Conservation (phyloP, 2,329 filamentous ascomycete species). For the Aspergillus awamori region DNA sequence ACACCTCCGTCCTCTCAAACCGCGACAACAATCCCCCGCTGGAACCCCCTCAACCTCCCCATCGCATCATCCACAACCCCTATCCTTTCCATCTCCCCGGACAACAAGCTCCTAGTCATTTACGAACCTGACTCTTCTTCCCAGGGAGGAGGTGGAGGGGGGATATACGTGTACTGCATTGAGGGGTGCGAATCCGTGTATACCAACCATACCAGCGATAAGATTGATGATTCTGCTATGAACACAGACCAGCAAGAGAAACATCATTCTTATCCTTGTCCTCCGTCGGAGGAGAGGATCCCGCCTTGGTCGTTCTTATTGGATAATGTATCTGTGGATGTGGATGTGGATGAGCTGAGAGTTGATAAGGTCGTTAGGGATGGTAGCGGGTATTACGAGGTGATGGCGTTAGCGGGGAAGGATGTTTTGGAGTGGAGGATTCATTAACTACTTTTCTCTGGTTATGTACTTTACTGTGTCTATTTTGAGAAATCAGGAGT, state of each 20-base stretch:
- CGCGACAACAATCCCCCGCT: slow-evolving; percentile 4
- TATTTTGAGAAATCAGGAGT: not conserved
- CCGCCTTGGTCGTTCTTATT: not conserved
- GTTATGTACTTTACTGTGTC: too few species aligned
- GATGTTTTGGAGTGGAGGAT: slow-evolving; percentile 9
- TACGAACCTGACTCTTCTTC: slow-evolving; percentile 19
- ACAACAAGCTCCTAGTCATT: slow-evolving; percentile 20
- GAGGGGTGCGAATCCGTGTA: slow-evolving; percentile 6
- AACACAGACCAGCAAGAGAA: not conserved
- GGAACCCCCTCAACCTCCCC: slow-evolving; percentile 24
- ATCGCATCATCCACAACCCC: slow-evolving; percentile 16
- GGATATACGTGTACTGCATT: slow-evolving; percentile 20
- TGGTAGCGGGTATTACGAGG: not conserved
- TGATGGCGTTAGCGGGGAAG: not conserved
- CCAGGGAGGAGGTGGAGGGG: too few species aligned
- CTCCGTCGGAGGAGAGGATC: not conserved
- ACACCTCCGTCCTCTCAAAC: slow-evolving; percentile 8
- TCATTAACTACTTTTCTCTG: not conserved
- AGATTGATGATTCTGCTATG: not conserved
- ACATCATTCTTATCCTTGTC: not conserved
- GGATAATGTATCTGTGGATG: not conserved
- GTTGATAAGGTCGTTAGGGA: not conserved
- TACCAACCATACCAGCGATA: not conserved
- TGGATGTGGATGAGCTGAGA: not conserved
- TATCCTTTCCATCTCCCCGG: slow-evolving; percentile 19